Evolutionary conservation across 73 alveolate species (phyloP), one percentile per base, ranked within the genome.

Genomic region (Uronychia binucleata): DNA sequence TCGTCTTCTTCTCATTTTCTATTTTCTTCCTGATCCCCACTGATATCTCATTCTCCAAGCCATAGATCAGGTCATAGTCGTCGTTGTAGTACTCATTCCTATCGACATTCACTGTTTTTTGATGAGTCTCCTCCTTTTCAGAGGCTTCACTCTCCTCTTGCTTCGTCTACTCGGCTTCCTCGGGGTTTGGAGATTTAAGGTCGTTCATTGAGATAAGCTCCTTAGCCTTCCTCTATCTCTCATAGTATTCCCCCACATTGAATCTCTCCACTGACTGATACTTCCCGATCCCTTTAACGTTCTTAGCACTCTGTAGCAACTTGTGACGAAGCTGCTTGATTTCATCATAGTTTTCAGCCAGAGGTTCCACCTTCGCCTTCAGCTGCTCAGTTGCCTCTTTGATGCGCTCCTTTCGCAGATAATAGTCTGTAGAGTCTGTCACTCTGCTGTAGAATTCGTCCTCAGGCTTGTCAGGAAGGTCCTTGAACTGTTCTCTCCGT

Each of bases 21-120:
- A 95, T 92, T 77, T 86, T 85, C 25, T 82, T 90, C 28, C 74
- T 82, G 0, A 93, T 57, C 46, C 91, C 91, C 28, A 67, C 83
- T 28, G 93, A 81, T 74, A 86, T 93, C 28, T 92, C 93, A 46
- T 90, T 94, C n/a, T 91, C 96, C 26, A 92, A 77, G 5, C 98
- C 98, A 90, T 92, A 90, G n/a, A 85, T 58, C 57, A 89, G 77
- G 74, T 83, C 93, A 60, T 85, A 90, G 79, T 89, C 93, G 46
- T 88, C 90, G 30, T 88, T 60, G 59, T 83, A 75, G 28, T 57
- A 75, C 34, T 30, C 29, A 29, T 87, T 77, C 26, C 77, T 81
- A 59, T 81, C 59, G 30, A 82, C 78, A 46, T 87, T 82, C 35
- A 88, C 26, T 5, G 74, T 26, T 57, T 26, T 57, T 26, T 57